phyloP scores from a whole-genome alignment of 75 land plant genomes.

The Azolla pinnata region DNA sequence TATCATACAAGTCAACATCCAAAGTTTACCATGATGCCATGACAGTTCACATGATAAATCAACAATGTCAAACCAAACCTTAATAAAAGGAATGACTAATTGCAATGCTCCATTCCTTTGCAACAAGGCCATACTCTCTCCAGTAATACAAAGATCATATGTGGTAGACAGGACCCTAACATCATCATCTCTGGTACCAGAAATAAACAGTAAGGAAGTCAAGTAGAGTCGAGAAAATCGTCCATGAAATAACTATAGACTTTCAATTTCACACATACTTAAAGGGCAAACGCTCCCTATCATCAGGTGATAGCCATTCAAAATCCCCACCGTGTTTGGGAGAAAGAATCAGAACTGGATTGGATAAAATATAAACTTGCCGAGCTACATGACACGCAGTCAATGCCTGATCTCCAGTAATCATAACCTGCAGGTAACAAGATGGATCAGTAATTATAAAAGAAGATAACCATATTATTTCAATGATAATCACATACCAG shows the following conservation, averaged over 20 bases:
- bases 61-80: too few relatives aligned
- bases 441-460: too few relatives aligned
- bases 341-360: conserved; percentile 59
- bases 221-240: too few relatives aligned
- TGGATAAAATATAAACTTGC: conserved; percentile 84
- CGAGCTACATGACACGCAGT: conserved; percentile 98
- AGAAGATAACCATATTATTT: too few relatives aligned
- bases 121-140: conserved; percentile 88
- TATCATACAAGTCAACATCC: too few relatives aligned
- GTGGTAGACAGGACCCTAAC: conserved; percentile 53
- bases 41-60: too few relatives aligned
- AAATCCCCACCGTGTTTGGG: conserved; percentile 32
- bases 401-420: conserved; percentile 98
- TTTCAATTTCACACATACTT: too few relatives aligned
- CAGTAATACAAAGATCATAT: conserved; percentile 92
- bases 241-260: too few relatives aligned
- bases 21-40: too few relatives aligned
- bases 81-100: conserved; percentile 73
- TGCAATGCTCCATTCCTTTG: conserved; percentile 60
- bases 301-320: conserved; percentile 95
- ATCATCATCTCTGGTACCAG: conserved; percentile 66
- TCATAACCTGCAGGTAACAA: conserved; percentile 63
- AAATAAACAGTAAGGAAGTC: too few relatives aligned
- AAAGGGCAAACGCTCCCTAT: conserved; percentile 42
- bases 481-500: conserved; percentile 71